Percentiles rank a stretch among this genome's conserved stretches.
Evolutionary conservation across 2,329 filamentous ascomycete species (phyloP).

Genomic region (Moelleriella libera): DNA sequence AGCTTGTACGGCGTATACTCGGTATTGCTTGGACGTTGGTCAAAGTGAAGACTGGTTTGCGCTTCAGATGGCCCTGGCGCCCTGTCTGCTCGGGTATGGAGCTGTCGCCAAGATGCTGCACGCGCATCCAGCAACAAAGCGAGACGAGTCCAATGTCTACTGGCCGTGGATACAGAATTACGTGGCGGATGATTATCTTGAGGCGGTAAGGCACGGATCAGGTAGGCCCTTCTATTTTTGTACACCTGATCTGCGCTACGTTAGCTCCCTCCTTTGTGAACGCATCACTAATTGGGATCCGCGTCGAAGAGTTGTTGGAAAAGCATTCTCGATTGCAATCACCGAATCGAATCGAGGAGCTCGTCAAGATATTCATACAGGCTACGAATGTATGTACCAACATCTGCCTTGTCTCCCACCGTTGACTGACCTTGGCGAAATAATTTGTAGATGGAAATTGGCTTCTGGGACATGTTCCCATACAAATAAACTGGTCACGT

Average conservation of each 20-base stretch:
- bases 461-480: slow-evolving; percentile 38
- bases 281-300: neutral
- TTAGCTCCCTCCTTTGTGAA: neutral
- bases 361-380: slow-evolving; percentile 73
- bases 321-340: slow-evolving; percentile 60
- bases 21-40: slow-evolving; percentile 80
- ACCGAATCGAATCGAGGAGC: slow-evolving; percentile 60
- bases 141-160: slow-evolving; percentile 53
- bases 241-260: too few species aligned
- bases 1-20: slow-evolving; percentile 71
- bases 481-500: too few species aligned
- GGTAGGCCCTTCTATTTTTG: slow-evolving; percentile 31
- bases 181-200: slow-evolving; percentile 61
- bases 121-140: slow-evolving; percentile 43
- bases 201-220: slow-evolving; percentile 56
- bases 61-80: slow-evolving; percentile 70
- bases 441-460: slow-evolving; percentile 32
- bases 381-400: slow-evolving; percentile 55
- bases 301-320: slow-evolving; percentile 54
- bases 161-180: slow-evolving; percentile 91
- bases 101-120: slow-evolving; percentile 61
- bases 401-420: neutral
- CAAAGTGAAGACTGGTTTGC: slow-evolving; percentile 79
- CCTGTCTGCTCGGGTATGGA: slow-evolving; percentile 82
- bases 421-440: neutral